A percentile compares a stretch with the other conserved stretches of the same genome.
Conservation (phyloP, 163 green algal species). For the Chloromonas sp. region DNA sequence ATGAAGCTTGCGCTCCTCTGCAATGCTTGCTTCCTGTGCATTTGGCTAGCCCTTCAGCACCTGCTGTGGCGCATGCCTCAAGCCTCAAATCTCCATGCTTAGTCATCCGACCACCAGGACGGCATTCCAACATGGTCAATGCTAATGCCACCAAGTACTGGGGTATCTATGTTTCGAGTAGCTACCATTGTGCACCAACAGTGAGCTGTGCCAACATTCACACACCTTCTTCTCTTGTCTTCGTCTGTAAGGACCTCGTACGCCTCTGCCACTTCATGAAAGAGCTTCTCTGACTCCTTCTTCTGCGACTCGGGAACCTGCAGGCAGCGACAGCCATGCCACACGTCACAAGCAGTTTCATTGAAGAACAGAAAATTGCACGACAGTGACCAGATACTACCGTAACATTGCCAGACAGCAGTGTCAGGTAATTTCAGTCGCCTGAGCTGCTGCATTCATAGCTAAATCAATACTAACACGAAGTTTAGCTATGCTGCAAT, state of each 20-base stretch:
- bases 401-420: too few species aligned
- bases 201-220: too few species aligned
- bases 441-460: too few species aligned
- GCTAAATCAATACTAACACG: too few species aligned
- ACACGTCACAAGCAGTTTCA: too few species aligned
- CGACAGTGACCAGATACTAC: too few species aligned
- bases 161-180: too few species aligned
- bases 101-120: not conserved
- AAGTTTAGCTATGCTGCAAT: too few species aligned
- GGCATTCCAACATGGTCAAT: not conserved
- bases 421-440: too few species aligned
- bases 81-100: not conserved
- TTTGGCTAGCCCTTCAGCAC: not conserved
- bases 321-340: not conserved
- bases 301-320: conserved; percentile 28
- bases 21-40: not conserved
- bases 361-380: too few species aligned
- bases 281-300: conserved; percentile 33
- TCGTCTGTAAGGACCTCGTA: conserved; percentile 53
- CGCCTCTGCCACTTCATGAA: conserved; percentile 53
- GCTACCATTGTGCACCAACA: too few species aligned
- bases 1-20: not conserved
- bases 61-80: not conserved
- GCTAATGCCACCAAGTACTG: not conserved
- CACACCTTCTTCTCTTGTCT: conserved; percentile 33